Percentiles rank a stretch among this genome's conserved stretches.
Conservation (phyloP, 1,284 basidiomycete genomes). For the Caloboletus inedulis region DNA sequence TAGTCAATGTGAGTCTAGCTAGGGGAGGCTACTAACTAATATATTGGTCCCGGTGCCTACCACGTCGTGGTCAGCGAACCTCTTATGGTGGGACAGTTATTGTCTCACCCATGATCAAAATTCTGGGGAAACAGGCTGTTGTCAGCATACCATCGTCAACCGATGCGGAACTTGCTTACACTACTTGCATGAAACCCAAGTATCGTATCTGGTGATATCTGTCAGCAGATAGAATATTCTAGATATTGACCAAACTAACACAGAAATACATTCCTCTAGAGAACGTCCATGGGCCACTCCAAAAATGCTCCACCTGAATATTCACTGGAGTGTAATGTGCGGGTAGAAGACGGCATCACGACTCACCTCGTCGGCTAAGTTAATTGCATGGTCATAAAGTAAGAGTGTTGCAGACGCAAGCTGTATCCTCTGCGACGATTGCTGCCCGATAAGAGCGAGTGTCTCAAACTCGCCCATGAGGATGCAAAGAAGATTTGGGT, state of each 20-base stretch:
- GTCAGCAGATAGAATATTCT: neutral
- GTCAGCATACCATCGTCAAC: neutral
- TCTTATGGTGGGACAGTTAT: neutral
- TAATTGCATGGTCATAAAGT: conserved; percentile 22
- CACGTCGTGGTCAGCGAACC: neutral
- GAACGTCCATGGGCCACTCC: conserved; percentile 13
- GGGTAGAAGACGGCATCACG: neutral
- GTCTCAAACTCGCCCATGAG: neutral
- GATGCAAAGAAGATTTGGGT: neutral
- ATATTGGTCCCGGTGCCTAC: neutral
- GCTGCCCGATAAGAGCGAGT: neutral
- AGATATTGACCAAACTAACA: neutral
- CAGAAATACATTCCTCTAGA: conserved; percentile 14
- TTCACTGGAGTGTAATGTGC: neutral
- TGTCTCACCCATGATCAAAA: conserved; percentile 9
- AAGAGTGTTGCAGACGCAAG: conserved; percentile 14
- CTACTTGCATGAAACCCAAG: conserved; percentile 13
- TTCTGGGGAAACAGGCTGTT: neutral
- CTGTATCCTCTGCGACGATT: neutral
- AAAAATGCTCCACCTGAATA: conserved; percentile 13
- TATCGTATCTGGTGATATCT: conserved; percentile 17
- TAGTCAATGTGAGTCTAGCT: neutral
- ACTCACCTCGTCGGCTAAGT: conserved; percentile 16
- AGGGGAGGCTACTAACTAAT: conserved; percentile 3
- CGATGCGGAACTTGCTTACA: conserved; percentile 3